Evolutionary conservation across 1,284 basidiomycete species (phyloP).

Genomic region (Porodaedalea pini): DNA sequence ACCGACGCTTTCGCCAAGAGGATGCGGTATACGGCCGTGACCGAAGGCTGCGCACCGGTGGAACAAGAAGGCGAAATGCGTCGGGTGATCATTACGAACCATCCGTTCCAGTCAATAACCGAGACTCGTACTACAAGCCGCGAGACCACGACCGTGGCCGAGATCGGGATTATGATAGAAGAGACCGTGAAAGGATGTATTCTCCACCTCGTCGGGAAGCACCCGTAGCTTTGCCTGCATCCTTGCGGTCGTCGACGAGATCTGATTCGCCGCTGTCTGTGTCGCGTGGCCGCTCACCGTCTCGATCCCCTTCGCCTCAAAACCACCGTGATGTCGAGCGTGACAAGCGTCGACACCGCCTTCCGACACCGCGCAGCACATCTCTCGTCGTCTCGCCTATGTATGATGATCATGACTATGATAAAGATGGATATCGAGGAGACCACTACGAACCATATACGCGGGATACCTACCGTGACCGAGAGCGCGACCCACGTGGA

Average conservation of each 20-base stretch:
- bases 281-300: conserved; percentile 10
- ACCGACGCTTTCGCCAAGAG: conserved; percentile 35
- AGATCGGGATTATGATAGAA: conserved; percentile 7
- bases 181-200: neutral
- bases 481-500: conserved; percentile 15
- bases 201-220: neutral
- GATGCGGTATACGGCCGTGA: conserved; percentile 24
- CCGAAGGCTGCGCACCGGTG: neutral
- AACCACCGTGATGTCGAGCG: neutral
- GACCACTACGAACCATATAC: conserved; percentile 20
- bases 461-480: conserved; percentile 11
- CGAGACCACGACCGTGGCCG: conserved; percentile 25
- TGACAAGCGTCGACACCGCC: conserved; percentile 14
- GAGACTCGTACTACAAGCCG: neutral
- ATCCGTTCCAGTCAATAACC: neutral
- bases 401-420: conserved; percentile 13
- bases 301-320: conserved; percentile 2
- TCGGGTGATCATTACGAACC: conserved; percentile 19
- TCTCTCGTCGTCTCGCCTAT: conserved; percentile 12
- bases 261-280: neutral
- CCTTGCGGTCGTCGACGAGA: conserved; percentile 1
- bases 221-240: neutral
- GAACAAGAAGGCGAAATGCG: neutral
- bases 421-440: conserved; percentile 14
- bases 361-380: conserved; percentile 19